Conservation (phyloP, 1,139 yeast genomes). For the Debaryomyces sp. region DNA sequence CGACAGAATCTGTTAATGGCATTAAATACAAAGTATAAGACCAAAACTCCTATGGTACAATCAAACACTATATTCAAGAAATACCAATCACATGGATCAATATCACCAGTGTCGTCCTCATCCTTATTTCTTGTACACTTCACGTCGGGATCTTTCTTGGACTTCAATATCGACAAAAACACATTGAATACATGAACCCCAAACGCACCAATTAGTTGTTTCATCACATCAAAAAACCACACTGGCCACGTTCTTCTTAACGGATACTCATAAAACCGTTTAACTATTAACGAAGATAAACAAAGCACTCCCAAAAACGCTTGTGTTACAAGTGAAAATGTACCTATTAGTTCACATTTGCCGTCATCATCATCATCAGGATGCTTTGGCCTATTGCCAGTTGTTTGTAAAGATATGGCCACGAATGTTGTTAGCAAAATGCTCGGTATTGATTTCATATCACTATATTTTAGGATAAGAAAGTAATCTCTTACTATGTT, state of each 20-base stretch:
- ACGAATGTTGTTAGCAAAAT: constrained; percentile 3
- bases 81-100: constrained; percentile 86
- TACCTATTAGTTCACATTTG: constrained; percentile 70
- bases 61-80: constrained; percentile 85
- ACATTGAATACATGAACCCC: constrained; percentile 83
- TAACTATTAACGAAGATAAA: constrained; percentile 69
- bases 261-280: constrained; percentile 79
- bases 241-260: constrained; percentile 80
- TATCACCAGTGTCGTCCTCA: constrained; percentile 10
- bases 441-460: constrained; percentile 2
- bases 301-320: constrained; percentile 73
- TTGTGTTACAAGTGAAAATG: constrained; percentile 70
- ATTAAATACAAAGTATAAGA: constrained; percentile 59
- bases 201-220: constrained; percentile 84
- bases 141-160: constrained; percentile 11
- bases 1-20: constrained; percentile 47
- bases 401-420: constrained; percentile 2
- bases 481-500: background rate
- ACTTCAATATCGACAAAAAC: constrained; percentile 64
- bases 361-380: constrained; percentile 17
- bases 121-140: constrained; percentile 14
- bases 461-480: background rate
- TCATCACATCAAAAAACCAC: constrained; percentile 89
- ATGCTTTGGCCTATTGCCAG: background rate
- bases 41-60: constrained; percentile 93